A percentile compares a stretch with the other conserved stretches of the same genome.
Conservation (phyloP, 73 alveolate species). For the Blepharisma japonicum region DNA sequence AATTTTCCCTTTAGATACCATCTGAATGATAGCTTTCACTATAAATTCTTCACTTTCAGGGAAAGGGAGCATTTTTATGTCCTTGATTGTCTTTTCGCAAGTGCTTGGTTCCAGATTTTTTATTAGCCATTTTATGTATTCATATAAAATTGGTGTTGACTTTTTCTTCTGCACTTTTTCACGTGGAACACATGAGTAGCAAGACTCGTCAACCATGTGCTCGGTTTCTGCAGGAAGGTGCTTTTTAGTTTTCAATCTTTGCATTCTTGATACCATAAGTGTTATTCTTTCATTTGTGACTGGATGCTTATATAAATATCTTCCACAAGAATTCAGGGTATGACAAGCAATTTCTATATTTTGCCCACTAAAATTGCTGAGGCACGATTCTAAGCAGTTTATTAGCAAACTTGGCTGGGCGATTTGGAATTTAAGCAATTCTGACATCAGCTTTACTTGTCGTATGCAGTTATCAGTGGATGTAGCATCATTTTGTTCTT, state of each 20-base stretch:
- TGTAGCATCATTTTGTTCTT: slow-evolving; percentile 7
- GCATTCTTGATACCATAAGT: slow-evolving; percentile 1
- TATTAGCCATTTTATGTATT: background rate
- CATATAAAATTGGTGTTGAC: background rate
- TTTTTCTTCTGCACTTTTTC: slow-evolving; percentile 12
- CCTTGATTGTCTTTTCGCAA: background rate
- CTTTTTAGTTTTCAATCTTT: slow-evolving; percentile 4
- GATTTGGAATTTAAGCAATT: slow-evolving; percentile 48
- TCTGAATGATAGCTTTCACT: background rate
- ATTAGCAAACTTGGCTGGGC: slow-evolving; percentile 33
- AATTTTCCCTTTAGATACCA: slow-evolving; percentile 3
- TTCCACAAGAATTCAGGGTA: slow-evolving; percentile 48
- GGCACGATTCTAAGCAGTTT: slow-evolving; percentile 41
- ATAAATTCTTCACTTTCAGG: slow-evolving; percentile 10
- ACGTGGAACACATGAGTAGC: background rate
- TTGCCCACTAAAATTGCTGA: slow-evolving; percentile 54
- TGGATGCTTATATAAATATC: slow-evolving; percentile 38
- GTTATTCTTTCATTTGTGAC: background rate
- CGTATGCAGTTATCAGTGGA: slow-evolving; percentile 40
- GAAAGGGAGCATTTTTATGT: background rate
- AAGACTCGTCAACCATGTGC: slow-evolving; percentile 6
- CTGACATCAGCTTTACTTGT: slow-evolving; percentile 50
- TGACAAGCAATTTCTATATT: slow-evolving; percentile 43
- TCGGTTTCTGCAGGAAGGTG: slow-evolving; percentile 1
- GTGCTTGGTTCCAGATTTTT: background rate